Conservation (phyloP, 2,329 filamentous ascomycete species). For the Trichophyton schoenleinii region DNA sequence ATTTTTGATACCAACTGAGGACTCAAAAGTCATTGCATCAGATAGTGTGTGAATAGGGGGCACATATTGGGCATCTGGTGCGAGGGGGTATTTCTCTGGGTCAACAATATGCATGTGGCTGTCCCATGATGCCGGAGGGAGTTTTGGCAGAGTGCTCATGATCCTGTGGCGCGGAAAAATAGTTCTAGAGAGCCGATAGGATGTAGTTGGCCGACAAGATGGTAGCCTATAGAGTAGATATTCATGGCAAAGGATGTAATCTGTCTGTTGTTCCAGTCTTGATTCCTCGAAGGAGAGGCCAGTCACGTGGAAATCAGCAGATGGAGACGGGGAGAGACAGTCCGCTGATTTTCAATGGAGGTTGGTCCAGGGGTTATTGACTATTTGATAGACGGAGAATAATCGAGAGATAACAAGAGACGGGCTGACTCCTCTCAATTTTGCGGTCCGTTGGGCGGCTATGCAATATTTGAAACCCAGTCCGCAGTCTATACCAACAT, state of each 20-base stretch:
- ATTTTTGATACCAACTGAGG: constrained; percentile 37
- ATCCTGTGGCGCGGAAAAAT: not conserved
- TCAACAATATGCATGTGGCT: constrained; percentile 53
- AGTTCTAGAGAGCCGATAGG: not conserved
- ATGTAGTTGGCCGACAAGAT: not conserved
- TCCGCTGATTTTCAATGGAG: too few relatives aligned
- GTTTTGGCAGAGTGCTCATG: constrained; percentile 9
- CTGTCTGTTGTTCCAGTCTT: too few relatives aligned
- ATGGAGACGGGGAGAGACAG: too few relatives aligned
- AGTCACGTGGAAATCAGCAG: too few relatives aligned
- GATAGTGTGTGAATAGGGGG: constrained; percentile 39
- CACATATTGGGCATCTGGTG: constrained; percentile 39
- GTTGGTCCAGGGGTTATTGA: too few relatives aligned
- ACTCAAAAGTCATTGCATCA: constrained; percentile 42
- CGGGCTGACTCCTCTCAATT: too few relatives aligned
- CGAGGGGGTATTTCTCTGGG: constrained; percentile 39
- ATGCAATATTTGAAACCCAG: not conserved
- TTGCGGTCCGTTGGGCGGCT: too few relatives aligned
- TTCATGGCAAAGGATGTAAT: not conserved
- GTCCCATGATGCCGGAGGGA: constrained; percentile 41
- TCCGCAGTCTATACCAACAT: too few relatives aligned
- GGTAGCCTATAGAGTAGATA: not conserved
- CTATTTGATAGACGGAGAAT: too few relatives aligned
- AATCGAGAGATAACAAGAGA: too few relatives aligned
- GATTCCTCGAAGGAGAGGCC: too few relatives aligned